phyloP scores from a whole-genome alignment of 495 filamentous ascomycete genomes.

The Daldinia childiae region DNA sequence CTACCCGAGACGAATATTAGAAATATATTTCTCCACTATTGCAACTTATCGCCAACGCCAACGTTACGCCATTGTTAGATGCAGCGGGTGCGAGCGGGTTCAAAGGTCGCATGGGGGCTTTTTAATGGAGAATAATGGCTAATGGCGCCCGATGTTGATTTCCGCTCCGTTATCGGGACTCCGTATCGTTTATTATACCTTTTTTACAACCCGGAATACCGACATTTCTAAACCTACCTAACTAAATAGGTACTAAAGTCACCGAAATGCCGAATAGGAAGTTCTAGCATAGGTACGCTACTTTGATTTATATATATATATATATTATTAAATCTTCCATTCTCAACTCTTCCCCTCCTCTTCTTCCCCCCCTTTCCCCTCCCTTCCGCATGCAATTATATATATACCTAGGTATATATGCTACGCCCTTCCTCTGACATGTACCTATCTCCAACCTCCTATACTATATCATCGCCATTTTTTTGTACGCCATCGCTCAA shows the following conservation, averaged over 20 bases:
- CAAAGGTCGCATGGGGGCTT: too few relatives aligned
- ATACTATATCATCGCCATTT: slow-evolving; percentile 32
- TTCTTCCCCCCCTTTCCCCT: too few relatives aligned
- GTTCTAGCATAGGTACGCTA: too few relatives aligned
- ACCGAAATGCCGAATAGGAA: slow-evolving; percentile 8
- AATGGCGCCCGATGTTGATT: slow-evolving; percentile 13
- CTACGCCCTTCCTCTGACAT: slow-evolving; percentile 38
- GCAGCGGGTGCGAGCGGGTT: too few relatives aligned
- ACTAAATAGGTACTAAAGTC: neutral
- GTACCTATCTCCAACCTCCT: slow-evolving; percentile 20
- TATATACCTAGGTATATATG: slow-evolving; percentile 32
- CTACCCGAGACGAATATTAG: neutral
- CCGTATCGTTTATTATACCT: slow-evolving; percentile 14
- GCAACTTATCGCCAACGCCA: slow-evolving; percentile 16
- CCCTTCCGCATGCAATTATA: slow-evolving; percentile 29
- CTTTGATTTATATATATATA: neutral
- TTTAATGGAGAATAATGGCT: neutral
- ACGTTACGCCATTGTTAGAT: too few relatives aligned
- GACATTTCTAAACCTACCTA: neutral
- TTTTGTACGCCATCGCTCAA: slow-evolving; percentile 52
- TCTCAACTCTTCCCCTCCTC: slow-evolving; percentile 11
- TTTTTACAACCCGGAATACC: slow-evolving; percentile 11
- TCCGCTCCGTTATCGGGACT: slow-evolving; percentile 41
- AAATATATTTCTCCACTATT: slow-evolving; percentile 25
- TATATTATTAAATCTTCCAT: slow-evolving; percentile 39